Evolutionary conservation across 306 rosid species (phyloP).

Genomic region (Cucumis cinereus): DNA sequence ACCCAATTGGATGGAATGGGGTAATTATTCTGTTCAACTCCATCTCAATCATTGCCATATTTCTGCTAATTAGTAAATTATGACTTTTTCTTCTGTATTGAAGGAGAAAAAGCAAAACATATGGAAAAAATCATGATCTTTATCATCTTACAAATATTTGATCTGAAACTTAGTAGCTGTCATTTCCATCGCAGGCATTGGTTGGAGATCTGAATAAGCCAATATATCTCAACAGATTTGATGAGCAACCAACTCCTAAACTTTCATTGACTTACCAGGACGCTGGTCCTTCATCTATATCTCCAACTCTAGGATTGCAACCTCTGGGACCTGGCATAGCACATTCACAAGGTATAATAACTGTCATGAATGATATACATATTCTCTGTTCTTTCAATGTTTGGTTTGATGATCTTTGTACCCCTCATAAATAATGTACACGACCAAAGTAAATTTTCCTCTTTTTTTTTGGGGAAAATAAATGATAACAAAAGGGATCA

Average conservation of each 20-base stretch:
- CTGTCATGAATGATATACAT: neutral
- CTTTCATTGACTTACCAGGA: conserved; percentile 5
- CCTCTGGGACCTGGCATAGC: neutral
- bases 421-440: neutral
- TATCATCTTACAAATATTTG: neutral
- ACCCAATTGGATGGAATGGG: conserved; percentile 1
- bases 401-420: neutral
- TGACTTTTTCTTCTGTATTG: neutral
- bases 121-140: neutral
- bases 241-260: neutral
- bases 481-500: neutral
- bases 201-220: neutral
- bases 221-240: neutral
- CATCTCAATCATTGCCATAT: neutral
- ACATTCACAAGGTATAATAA: conserved; percentile 24
- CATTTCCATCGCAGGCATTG: conserved; percentile 1
- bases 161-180: neutral
- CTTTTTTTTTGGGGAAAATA: neutral
- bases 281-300: neutral
- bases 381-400: neutral
- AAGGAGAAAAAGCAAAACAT: neutral
- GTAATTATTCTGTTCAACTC: neutral
- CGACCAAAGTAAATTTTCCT: neutral
- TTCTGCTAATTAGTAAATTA: neutral
- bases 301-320: conserved; percentile 14